phyloP scores from a whole-genome alignment of 2,329 filamentous ascomycete genomes.

The Penicillium sp. region DNA sequence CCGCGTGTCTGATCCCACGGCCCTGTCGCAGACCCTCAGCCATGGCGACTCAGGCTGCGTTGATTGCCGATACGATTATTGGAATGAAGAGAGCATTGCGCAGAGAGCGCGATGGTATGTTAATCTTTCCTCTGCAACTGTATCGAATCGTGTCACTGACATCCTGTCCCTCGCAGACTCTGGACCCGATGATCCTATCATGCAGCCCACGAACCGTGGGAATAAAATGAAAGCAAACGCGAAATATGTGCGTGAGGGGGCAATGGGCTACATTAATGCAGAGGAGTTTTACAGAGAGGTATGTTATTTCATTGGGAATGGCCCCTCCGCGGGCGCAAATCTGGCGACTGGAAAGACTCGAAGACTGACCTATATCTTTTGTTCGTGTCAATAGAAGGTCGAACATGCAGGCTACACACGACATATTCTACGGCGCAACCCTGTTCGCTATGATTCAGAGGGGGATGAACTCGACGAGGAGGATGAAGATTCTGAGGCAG shows the following conservation, averaged over 20 bases:
- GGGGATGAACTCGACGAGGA: conserved; percentile 61
- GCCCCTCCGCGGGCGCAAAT: not conserved
- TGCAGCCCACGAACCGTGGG: conserved; percentile 57
- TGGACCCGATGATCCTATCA: conserved; percentile 54
- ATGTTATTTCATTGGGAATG: conserved; percentile 6
- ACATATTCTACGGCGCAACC: conserved; percentile 60
- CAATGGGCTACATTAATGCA: conserved; percentile 52
- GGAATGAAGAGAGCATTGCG: conserved; percentile 55
- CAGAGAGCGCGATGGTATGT: conserved; percentile 47
- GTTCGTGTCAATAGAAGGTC: conserved; percentile 49
- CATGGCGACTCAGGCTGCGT: conserved; percentile 46
- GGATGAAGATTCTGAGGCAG: conserved; percentile 59
- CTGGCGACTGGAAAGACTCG: conserved; percentile 5
- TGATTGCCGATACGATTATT: conserved; percentile 55
- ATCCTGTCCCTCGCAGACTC: conserved; percentile 28
- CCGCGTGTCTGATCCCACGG: conserved; percentile 13
- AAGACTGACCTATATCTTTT: conserved; percentile 8
- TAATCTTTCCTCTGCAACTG: not conserved
- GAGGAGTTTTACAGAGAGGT: conserved; percentile 59
- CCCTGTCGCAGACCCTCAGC: conserved; percentile 17
- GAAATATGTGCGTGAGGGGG: conserved; percentile 56
- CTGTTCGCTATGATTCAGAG: conserved; percentile 62
- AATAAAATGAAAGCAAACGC: conserved; percentile 63
- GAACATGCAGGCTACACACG: conserved; percentile 63
- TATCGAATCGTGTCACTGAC: conserved; percentile 8